Conservation (phyloP, 805 yeast species). For the Wickerhamiella musiphila region DNA sequence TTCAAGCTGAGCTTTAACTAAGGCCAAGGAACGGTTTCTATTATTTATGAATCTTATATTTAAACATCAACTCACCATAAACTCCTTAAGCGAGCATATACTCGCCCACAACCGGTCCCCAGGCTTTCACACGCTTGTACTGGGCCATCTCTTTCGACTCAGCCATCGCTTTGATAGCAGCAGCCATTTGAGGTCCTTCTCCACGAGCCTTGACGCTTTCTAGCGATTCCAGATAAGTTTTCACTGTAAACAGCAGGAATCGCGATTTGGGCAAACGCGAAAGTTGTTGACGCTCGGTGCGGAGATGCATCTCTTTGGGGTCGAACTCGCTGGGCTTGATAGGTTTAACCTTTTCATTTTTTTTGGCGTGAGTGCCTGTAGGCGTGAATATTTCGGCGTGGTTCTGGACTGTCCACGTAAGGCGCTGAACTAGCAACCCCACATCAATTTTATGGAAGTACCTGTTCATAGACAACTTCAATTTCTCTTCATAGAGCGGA, state of each 20-base stretch:
- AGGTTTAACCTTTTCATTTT: slow-evolving; percentile 16
- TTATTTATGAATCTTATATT: too few species aligned
- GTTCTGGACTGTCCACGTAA: slow-evolving; percentile 53
- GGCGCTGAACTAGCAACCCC: slow-evolving; percentile 40
- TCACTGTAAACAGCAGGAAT: slow-evolving; percentile 33
- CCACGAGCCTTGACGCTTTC: slow-evolving; percentile 30
- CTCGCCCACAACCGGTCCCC: slow-evolving; percentile 49
- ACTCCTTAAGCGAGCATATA: slow-evolving; percentile 17
- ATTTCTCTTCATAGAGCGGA: slow-evolving; percentile 41
- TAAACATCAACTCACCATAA: background rate
- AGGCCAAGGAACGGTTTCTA: too few species aligned
- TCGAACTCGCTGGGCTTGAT: slow-evolving; percentile 23
- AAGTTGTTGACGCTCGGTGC: slow-evolving; percentile 43
- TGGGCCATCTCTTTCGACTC: slow-evolving; percentile 30
- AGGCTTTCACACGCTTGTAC: slow-evolving; percentile 45
- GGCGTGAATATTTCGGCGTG: slow-evolving; percentile 30
- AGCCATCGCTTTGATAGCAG: slow-evolving; percentile 49
- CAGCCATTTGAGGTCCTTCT: slow-evolving; percentile 33
- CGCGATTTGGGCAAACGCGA: slow-evolving; percentile 33
- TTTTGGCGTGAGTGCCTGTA: slow-evolving; percentile 25
- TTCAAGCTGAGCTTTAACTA: too few species aligned
- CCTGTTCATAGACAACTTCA: slow-evolving; percentile 46
- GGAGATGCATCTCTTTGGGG: slow-evolving; percentile 29
- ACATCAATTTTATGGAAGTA: slow-evolving; percentile 42
- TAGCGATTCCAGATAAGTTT: slow-evolving; percentile 42